Base-by-base conservation (phyloP, 2,329 filamentous ascomycete genomes). In the Aspergillus brunneoviolaceus region DNA sequence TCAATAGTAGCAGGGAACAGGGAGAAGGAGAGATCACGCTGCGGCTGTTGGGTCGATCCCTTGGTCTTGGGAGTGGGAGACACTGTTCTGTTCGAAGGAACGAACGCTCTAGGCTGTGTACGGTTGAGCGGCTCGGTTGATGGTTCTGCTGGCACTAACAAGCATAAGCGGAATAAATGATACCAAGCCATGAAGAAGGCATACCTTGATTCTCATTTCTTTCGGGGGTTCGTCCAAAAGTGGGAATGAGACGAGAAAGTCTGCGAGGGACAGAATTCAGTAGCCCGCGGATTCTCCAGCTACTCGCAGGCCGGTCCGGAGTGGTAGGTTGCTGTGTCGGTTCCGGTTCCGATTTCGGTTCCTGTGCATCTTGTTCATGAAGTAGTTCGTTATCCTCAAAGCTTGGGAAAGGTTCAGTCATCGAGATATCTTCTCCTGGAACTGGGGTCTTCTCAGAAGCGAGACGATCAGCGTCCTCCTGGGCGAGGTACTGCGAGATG, bases 201-300 rank as follows among this genome's bases (percentile, higher is more conserved):
- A 58, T 65, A 65, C 64, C 63, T 53, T 59, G 12, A 47, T 25
- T 57, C 58, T 67, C 60, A 23, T 59, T n/a, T 16, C 45, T 60
- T 31, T 58, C 58, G 47, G 65, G 62, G 19, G 63, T 62, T 33
- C 63, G 64, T 10, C 59, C 59, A 45, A 70, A 65, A 33, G 56
- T 47, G 10, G 67, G 69, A 12, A 72, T 47, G 21, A 72, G 59
- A 19, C 67, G 69, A 9, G 68, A 68, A 49, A 74, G 65, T 4
- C 68, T 67, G 23, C 70, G 67, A 57, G 70, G 69, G 19, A 73
- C 71, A 29, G 72, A 74, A 56, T 57, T 69, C n/a, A 74, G 49
- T 47, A 74, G 56, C 31, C 69, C 65, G 56, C 72, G 63, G 58
- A 74, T 62, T 23, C 67, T 67, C 72, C 72, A 74, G 27, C 65